Evolutionary conservation across 2,329 filamentous ascomycete species (phyloP).

Genomic region (Penicillium olsonii): DNA sequence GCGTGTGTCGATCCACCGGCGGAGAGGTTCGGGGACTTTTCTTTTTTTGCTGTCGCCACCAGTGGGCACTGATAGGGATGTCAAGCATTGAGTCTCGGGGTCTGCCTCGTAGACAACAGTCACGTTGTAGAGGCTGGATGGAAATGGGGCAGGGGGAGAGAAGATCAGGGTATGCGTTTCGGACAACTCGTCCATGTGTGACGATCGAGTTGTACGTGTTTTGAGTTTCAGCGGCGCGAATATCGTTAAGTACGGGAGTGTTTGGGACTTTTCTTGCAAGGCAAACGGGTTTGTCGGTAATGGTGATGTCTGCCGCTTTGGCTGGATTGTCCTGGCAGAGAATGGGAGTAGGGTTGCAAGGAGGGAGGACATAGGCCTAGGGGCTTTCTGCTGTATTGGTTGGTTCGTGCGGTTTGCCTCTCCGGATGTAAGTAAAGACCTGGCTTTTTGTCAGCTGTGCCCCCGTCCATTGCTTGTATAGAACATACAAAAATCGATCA

Average conservation of each 20-base stretch:
- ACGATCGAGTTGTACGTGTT: slow-evolving; percentile 29
- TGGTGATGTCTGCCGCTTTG: slow-evolving; percentile 33
- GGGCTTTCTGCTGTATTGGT: slow-evolving; percentile 21
- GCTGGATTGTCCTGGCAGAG: slow-evolving; percentile 29
- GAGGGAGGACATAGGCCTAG: slow-evolving; percentile 35
- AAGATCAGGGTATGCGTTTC: slow-evolving; percentile 41
- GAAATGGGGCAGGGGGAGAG: slow-evolving; percentile 39
- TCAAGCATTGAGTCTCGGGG: slow-evolving; percentile 36
- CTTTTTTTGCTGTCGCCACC: slow-evolving; percentile 16
- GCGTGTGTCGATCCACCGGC: slow-evolving; percentile 37
- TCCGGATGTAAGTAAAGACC: slow-evolving; percentile 34
- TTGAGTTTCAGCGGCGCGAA: slow-evolving; percentile 68
- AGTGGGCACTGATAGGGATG: slow-evolving; percentile 33
- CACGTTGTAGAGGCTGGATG: slow-evolving; percentile 34
- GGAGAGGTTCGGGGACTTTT: slow-evolving; percentile 32
- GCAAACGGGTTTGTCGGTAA: slow-evolving; percentile 66
- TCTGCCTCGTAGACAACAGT: slow-evolving; percentile 38
- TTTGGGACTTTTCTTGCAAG: slow-evolving; percentile 54
- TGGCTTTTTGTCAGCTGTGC: slow-evolving; percentile 28
- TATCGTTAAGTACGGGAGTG: slow-evolving; percentile 68
- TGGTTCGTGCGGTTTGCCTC: slow-evolving; percentile 23
- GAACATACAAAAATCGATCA: slow-evolving; percentile 36
- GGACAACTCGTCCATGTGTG: slow-evolving; percentile 20
- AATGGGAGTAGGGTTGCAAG: slow-evolving; percentile 47
- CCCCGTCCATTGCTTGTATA: neutral